phyloP scores from a whole-genome alignment of 177 flowering plant genomes.

The Vitis hybrid region DNA sequence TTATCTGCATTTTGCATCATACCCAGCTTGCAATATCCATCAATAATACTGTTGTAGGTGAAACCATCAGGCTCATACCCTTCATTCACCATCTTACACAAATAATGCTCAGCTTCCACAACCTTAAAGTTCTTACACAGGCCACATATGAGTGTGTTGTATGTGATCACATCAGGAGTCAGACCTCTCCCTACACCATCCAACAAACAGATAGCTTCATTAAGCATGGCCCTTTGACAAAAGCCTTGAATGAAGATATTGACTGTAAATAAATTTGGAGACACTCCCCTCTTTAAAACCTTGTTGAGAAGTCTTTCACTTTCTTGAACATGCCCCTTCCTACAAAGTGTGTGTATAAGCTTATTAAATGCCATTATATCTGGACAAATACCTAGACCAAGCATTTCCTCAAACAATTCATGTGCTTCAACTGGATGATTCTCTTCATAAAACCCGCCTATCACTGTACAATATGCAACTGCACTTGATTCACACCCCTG shows the following conservation, averaged over 20 bases:
- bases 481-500: constrained; percentile 69
- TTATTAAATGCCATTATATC: constrained; percentile 69
- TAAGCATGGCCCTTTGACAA: constrained; percentile 42
- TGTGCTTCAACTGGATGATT: constrained; percentile 46
- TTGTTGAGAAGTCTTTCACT: constrained; percentile 67
- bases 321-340: constrained; percentile 61
- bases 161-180: constrained; percentile 73
- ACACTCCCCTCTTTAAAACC: constrained; percentile 72
- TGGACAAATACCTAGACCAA: constrained; percentile 50
- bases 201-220: constrained; percentile 49
- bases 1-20: constrained; percentile 60
- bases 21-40: constrained; percentile 75
- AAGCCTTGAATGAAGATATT: constrained; percentile 82
- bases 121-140: constrained; percentile 62
- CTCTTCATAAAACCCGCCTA: constrained; percentile 74
- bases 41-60: constrained; percentile 72
- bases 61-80: constrained; percentile 76
- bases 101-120: constrained; percentile 62
- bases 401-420: constrained; percentile 74
- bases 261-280: constrained; percentile 69
- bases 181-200: constrained; percentile 39
- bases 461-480: constrained; percentile 78
- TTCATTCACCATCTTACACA: constrained; percentile 70
- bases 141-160: constrained; percentile 75
- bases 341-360: constrained; percentile 62